A percentile compares a stretch with the other conserved stretches of the same genome.
Evolutionary conservation across 2,329 filamentous ascomycete genomes (phyloP).

Genomic region (Aspergillaceae sp.): DNA sequence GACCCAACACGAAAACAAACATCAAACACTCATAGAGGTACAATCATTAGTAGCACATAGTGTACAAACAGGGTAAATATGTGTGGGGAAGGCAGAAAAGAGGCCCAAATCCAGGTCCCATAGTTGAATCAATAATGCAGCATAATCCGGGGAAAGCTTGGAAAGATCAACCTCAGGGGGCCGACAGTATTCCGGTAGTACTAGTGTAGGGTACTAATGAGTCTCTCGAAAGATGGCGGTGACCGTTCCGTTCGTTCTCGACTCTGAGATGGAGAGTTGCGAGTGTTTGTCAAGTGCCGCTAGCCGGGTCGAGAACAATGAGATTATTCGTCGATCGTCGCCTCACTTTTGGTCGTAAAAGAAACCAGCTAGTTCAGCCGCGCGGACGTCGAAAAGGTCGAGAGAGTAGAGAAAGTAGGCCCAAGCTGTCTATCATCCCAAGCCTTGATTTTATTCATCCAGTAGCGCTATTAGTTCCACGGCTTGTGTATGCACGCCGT

Average conservation of each 20-base stretch:
- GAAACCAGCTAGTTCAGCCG: neutral
- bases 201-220: too few relatives aligned
- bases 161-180: neutral
- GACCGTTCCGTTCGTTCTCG: neutral
- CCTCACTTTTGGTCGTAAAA: constrained; percentile 14
- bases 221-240: neutral
- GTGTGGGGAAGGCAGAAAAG: neutral
- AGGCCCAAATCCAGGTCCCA: neutral
- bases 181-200: neutral
- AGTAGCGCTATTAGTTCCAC: neutral
- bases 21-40: neutral
- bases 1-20: neutral
- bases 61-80: neutral
- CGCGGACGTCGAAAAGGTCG: too few relatives aligned
- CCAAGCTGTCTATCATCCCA: neutral
- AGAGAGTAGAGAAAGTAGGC: too few relatives aligned
- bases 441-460: neutral
- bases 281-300: neutral
- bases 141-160: constrained; percentile 2
- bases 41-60: neutral
- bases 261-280: neutral
- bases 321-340: constrained; percentile 14
- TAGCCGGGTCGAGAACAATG: constrained; percentile 9
- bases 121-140: neutral
- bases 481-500: neutral